A percentile compares a stretch with the other conserved stretches of the same genome.
These are phyloP conservation scores for Suhomyces taliae DNA, from an alignment of 1,139 yeast genomes.

Conservation along the genomic window DNA sequence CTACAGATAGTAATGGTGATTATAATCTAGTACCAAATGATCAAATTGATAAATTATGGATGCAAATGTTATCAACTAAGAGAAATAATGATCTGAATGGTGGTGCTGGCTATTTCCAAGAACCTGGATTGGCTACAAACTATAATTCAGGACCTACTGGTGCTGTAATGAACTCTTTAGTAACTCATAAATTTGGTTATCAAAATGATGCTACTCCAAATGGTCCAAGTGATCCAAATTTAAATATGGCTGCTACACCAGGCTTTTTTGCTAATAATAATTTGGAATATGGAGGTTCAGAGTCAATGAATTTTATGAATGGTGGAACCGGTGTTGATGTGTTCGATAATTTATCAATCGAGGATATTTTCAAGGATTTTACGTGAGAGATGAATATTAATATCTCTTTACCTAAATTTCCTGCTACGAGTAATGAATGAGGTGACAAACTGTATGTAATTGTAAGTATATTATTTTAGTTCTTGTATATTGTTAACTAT, in stretches of 20 bases:
- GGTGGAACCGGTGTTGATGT: conserved; percentile 5
- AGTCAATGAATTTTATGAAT: not conserved
- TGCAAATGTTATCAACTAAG: conserved; percentile 29
- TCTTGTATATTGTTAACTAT: conserved; percentile 3
- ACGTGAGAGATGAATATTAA: not conserved
- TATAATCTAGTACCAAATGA: conserved; percentile 19
- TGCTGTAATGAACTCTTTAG: not conserved
- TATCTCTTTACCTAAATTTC: too few relatives aligned
- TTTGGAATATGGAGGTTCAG: not conserved
- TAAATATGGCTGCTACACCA: not conserved
- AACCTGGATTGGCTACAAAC: not conserved
- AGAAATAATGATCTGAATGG: conserved; percentile 11
- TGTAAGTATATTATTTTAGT: conserved; percentile 1
- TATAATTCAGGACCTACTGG: not conserved
- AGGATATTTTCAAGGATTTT: conserved; percentile 13
- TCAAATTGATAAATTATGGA: conserved; percentile 30
- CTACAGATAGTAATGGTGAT: conserved; percentile 7
- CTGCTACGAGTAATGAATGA: not conserved
- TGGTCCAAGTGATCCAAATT: not conserved
- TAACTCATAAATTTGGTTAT: not conserved
- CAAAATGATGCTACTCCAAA: not conserved
- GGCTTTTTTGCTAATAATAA: not conserved
- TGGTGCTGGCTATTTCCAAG: not conserved
- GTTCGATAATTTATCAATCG: conserved; percentile 10
- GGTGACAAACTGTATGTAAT: not conserved